Evolutionary conservation across 352 stramenopile species (phyloP).

Genomic region (Pythium scleroteichum): DNA sequence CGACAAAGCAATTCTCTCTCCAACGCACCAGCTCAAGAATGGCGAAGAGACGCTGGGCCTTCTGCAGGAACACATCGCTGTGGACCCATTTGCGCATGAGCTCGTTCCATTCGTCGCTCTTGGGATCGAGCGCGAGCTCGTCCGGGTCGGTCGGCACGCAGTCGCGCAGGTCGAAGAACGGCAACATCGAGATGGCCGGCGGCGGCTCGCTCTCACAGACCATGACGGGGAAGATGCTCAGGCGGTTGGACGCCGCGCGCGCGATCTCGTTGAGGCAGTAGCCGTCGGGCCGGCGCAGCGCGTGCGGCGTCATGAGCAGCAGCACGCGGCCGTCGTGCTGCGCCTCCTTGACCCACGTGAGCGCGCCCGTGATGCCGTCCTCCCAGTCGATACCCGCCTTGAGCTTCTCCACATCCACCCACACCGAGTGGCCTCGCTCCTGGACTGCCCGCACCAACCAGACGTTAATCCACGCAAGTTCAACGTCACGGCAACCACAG

Average conservation of each 20-base stretch:
- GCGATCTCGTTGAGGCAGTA: conserved; percentile 84
- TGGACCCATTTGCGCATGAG: conserved; percentile 45
- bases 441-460: conserved; percentile 46
- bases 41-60: conserved; percentile 55
- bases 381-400: conserved; percentile 77
- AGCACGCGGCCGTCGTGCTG: conserved; percentile 70
- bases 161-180: conserved; percentile 74
- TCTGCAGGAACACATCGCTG: conserved; percentile 39
- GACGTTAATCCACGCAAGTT: not conserved
- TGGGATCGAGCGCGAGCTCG: conserved; percentile 30
- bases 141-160: conserved; percentile 46
- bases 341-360: conserved; percentile 72
- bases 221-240: conserved; percentile 75
- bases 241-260: conserved; percentile 50
- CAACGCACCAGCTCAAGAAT: conserved; percentile 57
- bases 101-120: conserved; percentile 42
- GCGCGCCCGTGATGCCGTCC: conserved; percentile 59
- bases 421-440: conserved; percentile 58
- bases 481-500: not conserved
- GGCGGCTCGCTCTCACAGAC: conserved; percentile 66
- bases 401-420: conserved; percentile 72
- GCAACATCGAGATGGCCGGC: conserved; percentile 67
- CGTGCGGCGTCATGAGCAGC: conserved; percentile 79
- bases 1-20: not conserved
- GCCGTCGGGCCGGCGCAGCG: conserved; percentile 64